Conservation (phyloP, 2,329 filamentous ascomycete genomes). For the Fonsecaea monophora region DNA sequence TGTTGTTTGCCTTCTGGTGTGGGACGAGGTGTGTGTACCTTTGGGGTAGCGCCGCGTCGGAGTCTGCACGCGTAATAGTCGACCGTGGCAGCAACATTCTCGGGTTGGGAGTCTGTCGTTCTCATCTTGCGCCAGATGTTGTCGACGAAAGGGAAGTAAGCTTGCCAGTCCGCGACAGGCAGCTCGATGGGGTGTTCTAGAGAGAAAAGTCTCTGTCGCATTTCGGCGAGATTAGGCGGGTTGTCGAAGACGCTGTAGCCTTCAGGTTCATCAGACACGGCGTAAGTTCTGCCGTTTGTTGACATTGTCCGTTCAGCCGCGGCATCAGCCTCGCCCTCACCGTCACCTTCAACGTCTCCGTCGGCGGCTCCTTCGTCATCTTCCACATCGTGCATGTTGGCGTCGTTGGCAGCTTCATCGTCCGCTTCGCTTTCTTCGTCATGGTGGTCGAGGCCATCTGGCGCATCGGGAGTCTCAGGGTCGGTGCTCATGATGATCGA, state of each 20-base stretch:
- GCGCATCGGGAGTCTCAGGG: slow-evolving; percentile 29
- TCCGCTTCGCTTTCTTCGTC: slow-evolving; percentile 33
- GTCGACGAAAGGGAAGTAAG: slow-evolving; percentile 58
- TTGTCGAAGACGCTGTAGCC: slow-evolving; percentile 49
- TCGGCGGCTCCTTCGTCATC: slow-evolving; percentile 21
- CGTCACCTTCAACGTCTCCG: slow-evolving; percentile 11
- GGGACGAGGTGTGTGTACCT: slow-evolving; percentile 49
- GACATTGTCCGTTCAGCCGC: slow-evolving; percentile 19
- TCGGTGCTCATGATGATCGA: slow-evolving; percentile 32
- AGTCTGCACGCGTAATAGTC: slow-evolving; percentile 58
- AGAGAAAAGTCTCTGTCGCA: slow-evolving; percentile 54
- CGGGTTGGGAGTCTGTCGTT: slow-evolving; percentile 36
- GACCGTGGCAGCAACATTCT: slow-evolving; percentile 48
- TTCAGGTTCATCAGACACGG: slow-evolving; percentile 25
- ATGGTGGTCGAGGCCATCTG: slow-evolving; percentile 27
- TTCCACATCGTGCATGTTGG: slow-evolving; percentile 27
- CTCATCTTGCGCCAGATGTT: slow-evolving; percentile 59
- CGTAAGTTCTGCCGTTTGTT: slow-evolving; percentile 29
- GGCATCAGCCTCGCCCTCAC: slow-evolving; percentile 16
- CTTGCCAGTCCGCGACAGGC: slow-evolving; percentile 54
- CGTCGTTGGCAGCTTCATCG: slow-evolving; percentile 28
- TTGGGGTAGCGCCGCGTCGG: slow-evolving; percentile 48
- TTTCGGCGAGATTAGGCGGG: slow-evolving; percentile 52
- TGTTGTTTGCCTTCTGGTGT: slow-evolving; percentile 55
- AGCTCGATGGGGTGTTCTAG: slow-evolving; percentile 56